Base-by-base conservation (phyloP, 768 basidiomycete species). In the Naematelia aurantialba region DNA sequence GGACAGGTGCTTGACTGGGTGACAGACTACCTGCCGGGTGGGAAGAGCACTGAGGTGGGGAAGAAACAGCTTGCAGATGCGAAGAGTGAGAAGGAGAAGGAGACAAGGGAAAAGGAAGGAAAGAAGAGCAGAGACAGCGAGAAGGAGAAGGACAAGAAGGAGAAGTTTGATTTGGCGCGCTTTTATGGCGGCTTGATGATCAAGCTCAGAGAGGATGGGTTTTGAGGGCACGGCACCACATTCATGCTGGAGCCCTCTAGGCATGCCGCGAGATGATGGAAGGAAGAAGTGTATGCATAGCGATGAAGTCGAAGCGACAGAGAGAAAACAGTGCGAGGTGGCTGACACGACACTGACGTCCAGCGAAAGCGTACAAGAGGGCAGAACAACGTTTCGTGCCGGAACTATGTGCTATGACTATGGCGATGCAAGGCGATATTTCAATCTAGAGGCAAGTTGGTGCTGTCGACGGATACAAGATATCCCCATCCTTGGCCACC, bases 191-290 rank as follows among this genome's bases (percentile, higher is more conserved):
- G 92, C 4, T 76, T 98, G 46, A 84, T 88, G 63, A 83, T 88
- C 76, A 94, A 90, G 79, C 77, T 99, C 78, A 91, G 92, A 66
- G 89, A 97, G 58, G 91, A 96, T 73, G 94, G 94, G 11, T 77
- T 92, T 70, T 96, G 79, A 55, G 48, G 24, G 14, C 48, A 34
- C 13, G n/a, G 52, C 17, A 17, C 10, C n/a, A n/a, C n/a, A n/a
- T n/a, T n/a, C n/a, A n/a, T n/a, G n/a, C n/a, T n/a, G n/a, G n/a
- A n/a, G n/a, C n/a, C n/a, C n/a, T n/a, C n/a, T n/a, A n/a, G n/a
- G n/a, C n/a, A n/a, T n/a, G n/a, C n/a, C n/a, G n/a, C n/a, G 34
- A 39, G 34, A 39, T 8, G 34, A 17, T 8, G 34, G 34, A 17
- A 39, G 34, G 34, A 39, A 17, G 34, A 39, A 39, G 34, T 39